Conservation (phyloP, 2,329 filamentous ascomycete genomes). For the Colletotrichum sp. region DNA sequence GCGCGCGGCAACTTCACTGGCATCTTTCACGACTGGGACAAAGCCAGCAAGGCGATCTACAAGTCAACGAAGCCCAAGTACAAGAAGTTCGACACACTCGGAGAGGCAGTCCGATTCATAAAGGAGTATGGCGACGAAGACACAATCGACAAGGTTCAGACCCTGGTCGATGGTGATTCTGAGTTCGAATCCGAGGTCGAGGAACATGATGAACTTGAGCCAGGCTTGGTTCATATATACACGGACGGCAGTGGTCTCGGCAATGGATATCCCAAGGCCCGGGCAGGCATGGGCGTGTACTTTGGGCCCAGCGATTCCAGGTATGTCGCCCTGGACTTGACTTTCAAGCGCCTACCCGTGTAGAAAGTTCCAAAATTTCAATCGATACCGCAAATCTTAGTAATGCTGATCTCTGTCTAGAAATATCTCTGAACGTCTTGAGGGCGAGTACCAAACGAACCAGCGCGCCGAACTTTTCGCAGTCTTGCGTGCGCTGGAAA, state of each 20-base stretch:
- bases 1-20: slow-evolving; percentile 63
- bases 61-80: slow-evolving; percentile 74
- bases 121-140: slow-evolving; percentile 48
- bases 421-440: slow-evolving; percentile 77
- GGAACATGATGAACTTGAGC: slow-evolving; percentile 27
- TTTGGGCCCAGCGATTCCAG: slow-evolving; percentile 63
- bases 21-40: slow-evolving; percentile 69
- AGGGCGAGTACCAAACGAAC: slow-evolving; percentile 83
- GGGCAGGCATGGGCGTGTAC: slow-evolving; percentile 63
- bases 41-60: slow-evolving; percentile 74
- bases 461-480: slow-evolving; percentile 95
- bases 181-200: slow-evolving; percentile 27
- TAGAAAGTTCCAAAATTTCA: no score
- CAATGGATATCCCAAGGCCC: slow-evolving; percentile 45
- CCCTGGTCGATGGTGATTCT: slow-evolving; percentile 26
- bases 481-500: slow-evolving; percentile 81
- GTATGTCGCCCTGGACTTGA: slow-evolving; percentile 34
- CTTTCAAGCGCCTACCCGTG: not conserved
- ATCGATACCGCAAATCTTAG: not conserved
- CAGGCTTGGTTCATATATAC: slow-evolving; percentile 51
- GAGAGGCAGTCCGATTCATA: slow-evolving; percentile 83
- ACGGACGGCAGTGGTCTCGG: slow-evolving; percentile 67
- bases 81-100: slow-evolving; percentile 70
- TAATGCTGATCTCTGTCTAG: slow-evolving; percentile 30
- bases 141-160: slow-evolving; percentile 32